Conservation (phyloP, 2,329 filamentous ascomycete species). For the Colletotrichum sp. region DNA sequence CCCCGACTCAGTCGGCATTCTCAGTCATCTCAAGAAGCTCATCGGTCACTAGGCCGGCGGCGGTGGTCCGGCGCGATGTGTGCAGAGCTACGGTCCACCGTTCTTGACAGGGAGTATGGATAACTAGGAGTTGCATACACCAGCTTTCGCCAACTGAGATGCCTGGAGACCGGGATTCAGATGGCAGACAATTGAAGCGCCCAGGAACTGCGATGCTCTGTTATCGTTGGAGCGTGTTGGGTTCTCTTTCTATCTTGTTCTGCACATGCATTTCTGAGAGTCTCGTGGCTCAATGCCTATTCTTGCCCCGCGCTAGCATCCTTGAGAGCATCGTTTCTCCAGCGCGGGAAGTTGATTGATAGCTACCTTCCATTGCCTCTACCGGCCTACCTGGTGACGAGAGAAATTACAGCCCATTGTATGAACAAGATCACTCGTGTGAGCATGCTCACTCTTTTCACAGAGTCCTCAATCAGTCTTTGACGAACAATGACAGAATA, state of each 20-base stretch:
- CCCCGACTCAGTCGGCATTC: too few relatives aligned
- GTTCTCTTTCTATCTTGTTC: not conserved
- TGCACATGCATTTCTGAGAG: not conserved
- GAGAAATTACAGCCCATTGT: not conserved
- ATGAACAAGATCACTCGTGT: not conserved
- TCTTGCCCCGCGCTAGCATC: rapidly evolving
- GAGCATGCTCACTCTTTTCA: not conserved
- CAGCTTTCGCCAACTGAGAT: too few relatives aligned
- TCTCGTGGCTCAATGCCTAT: not conserved
- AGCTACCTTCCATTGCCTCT: not conserved
- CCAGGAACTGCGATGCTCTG: not conserved
- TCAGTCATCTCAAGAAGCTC: too few relatives aligned
- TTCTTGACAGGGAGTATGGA: not conserved
- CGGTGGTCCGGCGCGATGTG: too few relatives aligned
- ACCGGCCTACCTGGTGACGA: not conserved
- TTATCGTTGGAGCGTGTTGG: rapidly evolving
- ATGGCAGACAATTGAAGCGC: not conserved
- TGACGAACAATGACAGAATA: not conserved
- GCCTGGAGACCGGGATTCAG: too few relatives aligned
- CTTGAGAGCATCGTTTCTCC: not conserved
- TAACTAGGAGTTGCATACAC: too few relatives aligned
- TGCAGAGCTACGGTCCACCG: not conserved
- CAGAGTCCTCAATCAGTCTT: not conserved
- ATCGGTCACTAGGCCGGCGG: too few relatives aligned
- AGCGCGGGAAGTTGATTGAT: not conserved